Percentiles rank a stretch among this genome's conserved stretches.
Evolutionary conservation across 148 eudicot genomes (phyloP).

Genomic region (Beta vulgaris): DNA sequence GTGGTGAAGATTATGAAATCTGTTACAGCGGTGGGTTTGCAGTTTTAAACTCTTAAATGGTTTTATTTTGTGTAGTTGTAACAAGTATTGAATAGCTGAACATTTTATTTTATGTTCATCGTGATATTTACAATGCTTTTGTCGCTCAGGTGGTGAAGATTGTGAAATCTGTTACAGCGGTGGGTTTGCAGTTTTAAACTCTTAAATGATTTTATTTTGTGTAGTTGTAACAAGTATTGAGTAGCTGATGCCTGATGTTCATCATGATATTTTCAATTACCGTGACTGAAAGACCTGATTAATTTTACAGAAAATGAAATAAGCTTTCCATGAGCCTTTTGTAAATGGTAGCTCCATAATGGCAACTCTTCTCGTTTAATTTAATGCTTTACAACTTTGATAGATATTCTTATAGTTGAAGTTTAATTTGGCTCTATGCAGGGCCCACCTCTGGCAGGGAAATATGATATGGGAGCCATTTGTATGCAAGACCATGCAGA

Average conservation of each 20-base stretch:
- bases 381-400: not conserved
- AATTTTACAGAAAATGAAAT: too few species aligned
- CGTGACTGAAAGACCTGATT: not conserved
- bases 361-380: not conserved
- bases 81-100: too few species aligned
- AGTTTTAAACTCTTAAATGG: not conserved
- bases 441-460: constrained; percentile 95
- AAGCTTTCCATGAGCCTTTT: not conserved
- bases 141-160: constrained; percentile 87
- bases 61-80: constrained; percentile 3
- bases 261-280: not conserved
- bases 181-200: constrained; percentile 38
- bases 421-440: constrained; percentile 29
- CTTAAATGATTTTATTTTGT: not conserved
- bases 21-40: constrained; percentile 78
- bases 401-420: not conserved
- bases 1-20: constrained; percentile 93
- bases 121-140: constrained; percentile 67
- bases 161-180: constrained; percentile 93
- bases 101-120: too few species aligned
- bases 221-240: not conserved
- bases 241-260: too few species aligned
- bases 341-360: not conserved
- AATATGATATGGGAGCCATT: constrained; percentile 97
- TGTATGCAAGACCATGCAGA: constrained; percentile 99